Evolutionary conservation across 495 filamentous ascomycete species (phyloP).

Genomic region (Lophium mytilinum): DNA sequence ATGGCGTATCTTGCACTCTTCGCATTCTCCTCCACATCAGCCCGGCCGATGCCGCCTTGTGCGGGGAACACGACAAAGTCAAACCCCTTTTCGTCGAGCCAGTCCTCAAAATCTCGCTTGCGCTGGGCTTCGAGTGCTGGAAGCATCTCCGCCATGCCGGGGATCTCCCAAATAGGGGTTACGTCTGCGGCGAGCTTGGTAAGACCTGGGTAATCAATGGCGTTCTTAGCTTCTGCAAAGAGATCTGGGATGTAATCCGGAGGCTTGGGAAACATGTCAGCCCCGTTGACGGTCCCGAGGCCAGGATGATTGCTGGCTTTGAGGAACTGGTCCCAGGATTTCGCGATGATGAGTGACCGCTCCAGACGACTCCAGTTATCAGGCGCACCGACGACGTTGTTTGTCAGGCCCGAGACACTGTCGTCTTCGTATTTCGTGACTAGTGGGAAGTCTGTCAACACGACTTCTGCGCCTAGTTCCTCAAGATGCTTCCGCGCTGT

Average conservation of each 20-base stretch:
- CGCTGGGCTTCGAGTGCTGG: slow-evolving; percentile 27
- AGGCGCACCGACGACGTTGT: slow-evolving; percentile 25
- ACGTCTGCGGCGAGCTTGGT: slow-evolving; percentile 9
- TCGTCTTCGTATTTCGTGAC: slow-evolving; percentile 30
- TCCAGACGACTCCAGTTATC: slow-evolving; percentile 28
- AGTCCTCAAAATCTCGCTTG: slow-evolving; percentile 31
- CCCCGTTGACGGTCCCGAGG: slow-evolving; percentile 9
- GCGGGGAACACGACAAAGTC: slow-evolving; percentile 30
- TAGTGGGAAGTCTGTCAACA: slow-evolving; percentile 32
- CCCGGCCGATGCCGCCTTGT: slow-evolving; percentile 28
- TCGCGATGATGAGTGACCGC: slow-evolving; percentile 27
- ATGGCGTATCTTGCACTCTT: slow-evolving; percentile 20
- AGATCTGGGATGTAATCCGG: slow-evolving; percentile 22
- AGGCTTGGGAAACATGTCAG: slow-evolving; percentile 30
- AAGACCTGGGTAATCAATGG: slow-evolving; percentile 22
- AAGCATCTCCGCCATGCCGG: slow-evolving; percentile 24
- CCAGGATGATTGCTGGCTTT: slow-evolving; percentile 19
- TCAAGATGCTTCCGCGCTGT: slow-evolving; percentile 23
- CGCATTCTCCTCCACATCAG: slow-evolving; percentile 26
- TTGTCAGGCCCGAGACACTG: slow-evolving; percentile 15
- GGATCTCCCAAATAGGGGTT: slow-evolving; percentile 19
- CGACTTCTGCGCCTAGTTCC: slow-evolving; percentile 27
- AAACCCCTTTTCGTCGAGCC: slow-evolving; percentile 21
- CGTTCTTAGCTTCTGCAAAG: slow-evolving; percentile 23
- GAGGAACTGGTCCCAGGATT: slow-evolving; percentile 34